Conservation (phyloP, 139 green algal genomes). For the Picochlorum sp. region DNA sequence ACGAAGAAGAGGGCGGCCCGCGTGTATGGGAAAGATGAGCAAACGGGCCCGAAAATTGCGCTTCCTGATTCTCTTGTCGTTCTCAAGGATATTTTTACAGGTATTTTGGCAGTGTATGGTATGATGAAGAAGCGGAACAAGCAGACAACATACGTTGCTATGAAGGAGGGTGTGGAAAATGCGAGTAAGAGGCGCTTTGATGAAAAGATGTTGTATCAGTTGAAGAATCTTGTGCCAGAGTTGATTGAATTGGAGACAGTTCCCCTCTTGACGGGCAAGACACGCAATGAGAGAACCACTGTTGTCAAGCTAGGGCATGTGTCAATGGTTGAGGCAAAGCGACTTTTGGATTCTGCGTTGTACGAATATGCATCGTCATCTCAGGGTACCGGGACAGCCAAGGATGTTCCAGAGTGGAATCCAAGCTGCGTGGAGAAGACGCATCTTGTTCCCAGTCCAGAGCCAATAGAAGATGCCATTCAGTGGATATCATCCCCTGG, state of each 20-base stretch:
- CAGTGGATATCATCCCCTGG: not conserved
- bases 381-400: not conserved
- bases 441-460: constrained; percentile 3
- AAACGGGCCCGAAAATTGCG: no score
- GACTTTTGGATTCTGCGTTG: not conserved
- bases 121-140: constrained; percentile 17
- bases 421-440: not conserved
- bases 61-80: constrained; percentile 3
- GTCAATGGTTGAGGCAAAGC: not conserved
- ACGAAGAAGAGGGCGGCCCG: no score
- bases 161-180: constrained; percentile 27
- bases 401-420: constrained; percentile 10
- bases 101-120: constrained; percentile 18
- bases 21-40: no score
- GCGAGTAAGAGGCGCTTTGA: constrained; percentile 16
- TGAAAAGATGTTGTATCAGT: constrained; percentile 15
- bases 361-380: not conserved
- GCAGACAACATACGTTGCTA: constrained; percentile 17
- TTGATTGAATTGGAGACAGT: constrained; percentile 10
- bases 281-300: not conserved
- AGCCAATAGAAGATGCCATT: not conserved
- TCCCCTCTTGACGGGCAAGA: not conserved
- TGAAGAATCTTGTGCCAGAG: constrained; percentile 25
- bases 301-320: not conserved
- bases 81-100: constrained; percentile 28